Evolutionary conservation across 306 rosid genomes (phyloP).

Genomic region (Bauhinia variegata): DNA sequence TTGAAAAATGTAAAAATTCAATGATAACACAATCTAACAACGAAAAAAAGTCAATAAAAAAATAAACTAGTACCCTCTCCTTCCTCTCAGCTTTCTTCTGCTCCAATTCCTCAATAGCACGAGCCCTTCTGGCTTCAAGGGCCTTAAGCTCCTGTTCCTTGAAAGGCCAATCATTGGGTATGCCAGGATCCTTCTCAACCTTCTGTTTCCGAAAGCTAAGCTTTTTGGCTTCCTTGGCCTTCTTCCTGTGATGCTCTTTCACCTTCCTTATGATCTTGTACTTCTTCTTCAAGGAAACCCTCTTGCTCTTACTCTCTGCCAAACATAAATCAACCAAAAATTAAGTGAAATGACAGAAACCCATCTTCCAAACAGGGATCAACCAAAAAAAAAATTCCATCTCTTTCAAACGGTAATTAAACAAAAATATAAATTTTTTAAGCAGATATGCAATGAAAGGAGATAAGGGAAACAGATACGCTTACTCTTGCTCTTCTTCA

Average conservation of each 20-base stretch:
- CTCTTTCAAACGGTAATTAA: background rate
- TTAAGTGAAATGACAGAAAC: background rate
- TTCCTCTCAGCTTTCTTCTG: conserved; percentile 89
- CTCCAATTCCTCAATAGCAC: conserved; percentile 70
- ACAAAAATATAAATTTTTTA: background rate
- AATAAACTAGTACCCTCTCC: conserved; percentile 69
- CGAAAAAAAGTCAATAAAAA: too few species aligned
- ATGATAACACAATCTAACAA: background rate
- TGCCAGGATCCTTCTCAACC: conserved; percentile 97
- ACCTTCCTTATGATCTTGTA: conserved; percentile 84
- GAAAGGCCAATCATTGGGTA: conserved; percentile 98
- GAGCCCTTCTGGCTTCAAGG: conserved; percentile 81
- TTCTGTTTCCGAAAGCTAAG: conserved; percentile 59
- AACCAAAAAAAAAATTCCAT: background rate
- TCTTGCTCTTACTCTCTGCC: conserved; percentile 97
- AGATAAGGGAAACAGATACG: background rate
- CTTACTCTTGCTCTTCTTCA: conserved; percentile 90
- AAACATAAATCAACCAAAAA: background rate
- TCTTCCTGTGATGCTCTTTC: conserved; percentile 81
- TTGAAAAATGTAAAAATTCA: background rate
- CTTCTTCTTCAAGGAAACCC: conserved; percentile 79
- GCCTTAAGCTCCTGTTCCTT: conserved; percentile 95
- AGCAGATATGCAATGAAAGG: too few species aligned
- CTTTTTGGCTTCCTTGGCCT: conserved; percentile 92
- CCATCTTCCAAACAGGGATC: too few species aligned